These are phyloP conservation scores for Diaporthe ilicicola DNA, from an alignment of 2,329 filamentous ascomycete genomes.

Conservation along the genomic window DNA sequence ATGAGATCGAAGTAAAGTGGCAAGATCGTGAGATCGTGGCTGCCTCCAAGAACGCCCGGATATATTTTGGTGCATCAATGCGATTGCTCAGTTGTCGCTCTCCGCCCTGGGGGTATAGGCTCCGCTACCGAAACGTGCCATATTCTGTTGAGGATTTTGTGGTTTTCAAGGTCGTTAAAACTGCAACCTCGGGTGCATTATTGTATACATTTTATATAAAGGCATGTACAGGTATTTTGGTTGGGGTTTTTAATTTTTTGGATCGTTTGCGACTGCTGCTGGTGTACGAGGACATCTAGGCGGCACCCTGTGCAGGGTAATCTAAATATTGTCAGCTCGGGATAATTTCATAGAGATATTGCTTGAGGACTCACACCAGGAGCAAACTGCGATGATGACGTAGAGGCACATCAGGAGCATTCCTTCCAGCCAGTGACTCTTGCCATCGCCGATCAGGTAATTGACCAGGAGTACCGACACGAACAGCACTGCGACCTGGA, in stretches of 20 bases:
- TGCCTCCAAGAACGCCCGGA: conserved; percentile 10
- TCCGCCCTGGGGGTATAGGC: conserved; percentile 1
- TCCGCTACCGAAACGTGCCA: conserved; percentile 15
- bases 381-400: conserved; percentile 77
- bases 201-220: conserved; percentile 16
- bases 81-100: conserved; percentile 1
- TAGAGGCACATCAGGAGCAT: conserved; percentile 80
- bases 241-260: neutral
- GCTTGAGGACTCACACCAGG: conserved; percentile 62
- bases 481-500: conserved; percentile 87
- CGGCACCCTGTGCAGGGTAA: conserved; percentile 16
- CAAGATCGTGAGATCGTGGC: neutral
- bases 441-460: conserved; percentile 83
- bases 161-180: conserved; percentile 13
- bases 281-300: neutral
- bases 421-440: conserved; percentile 85
- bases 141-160: neutral
- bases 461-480: conserved; percentile 86
- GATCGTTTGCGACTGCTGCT: neutral
- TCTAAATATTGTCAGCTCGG: conserved; percentile 4
- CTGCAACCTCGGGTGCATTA: neutral
- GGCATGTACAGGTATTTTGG: neutral
- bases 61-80: neutral
- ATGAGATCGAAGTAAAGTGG: too few relatives aligned
- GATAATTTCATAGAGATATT: too few relatives aligned